phyloP scores from a whole-genome alignment of 1,284 basidiomycete species.

The Naganishia liquefaciens region DNA sequence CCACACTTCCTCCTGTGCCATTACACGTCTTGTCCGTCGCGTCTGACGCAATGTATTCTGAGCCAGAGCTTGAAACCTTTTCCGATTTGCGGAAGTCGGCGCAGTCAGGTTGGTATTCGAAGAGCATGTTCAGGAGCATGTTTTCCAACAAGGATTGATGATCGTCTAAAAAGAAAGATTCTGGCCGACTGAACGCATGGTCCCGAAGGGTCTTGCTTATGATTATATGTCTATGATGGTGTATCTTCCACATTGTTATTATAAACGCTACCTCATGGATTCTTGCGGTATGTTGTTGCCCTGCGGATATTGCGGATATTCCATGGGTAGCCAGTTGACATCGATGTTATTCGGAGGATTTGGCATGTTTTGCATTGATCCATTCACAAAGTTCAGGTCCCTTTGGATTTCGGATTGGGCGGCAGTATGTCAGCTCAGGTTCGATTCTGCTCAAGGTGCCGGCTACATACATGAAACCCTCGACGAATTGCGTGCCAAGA shows the following conservation, averaged over 20 bases:
- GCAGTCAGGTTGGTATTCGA: slow-evolving; percentile 9
- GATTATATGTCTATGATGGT: no score
- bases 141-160: neutral
- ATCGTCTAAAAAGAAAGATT: neutral
- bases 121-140: neutral
- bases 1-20: neutral
- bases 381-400: slow-evolving; percentile 24
- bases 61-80: neutral
- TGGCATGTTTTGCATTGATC: slow-evolving; percentile 22
- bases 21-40: slow-evolving; percentile 5
- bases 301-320: slow-evolving; percentile 18
- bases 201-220: neutral
- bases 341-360: slow-evolving; percentile 18
- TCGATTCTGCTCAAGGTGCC: no score
- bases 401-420: neutral
- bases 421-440: neutral
- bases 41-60: neutral
- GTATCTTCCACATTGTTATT: neutral
- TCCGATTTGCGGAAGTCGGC: neutral
- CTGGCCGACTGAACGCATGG: neutral
- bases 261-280: neutral
- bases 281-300: neutral
- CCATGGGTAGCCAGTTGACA: slow-evolving; percentile 19
- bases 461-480: slow-evolving; percentile 19
- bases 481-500: slow-evolving; percentile 19